Conservation (phyloP, 495 filamentous ascomycete genomes). For the Mytilinidion resinicola region DNA sequence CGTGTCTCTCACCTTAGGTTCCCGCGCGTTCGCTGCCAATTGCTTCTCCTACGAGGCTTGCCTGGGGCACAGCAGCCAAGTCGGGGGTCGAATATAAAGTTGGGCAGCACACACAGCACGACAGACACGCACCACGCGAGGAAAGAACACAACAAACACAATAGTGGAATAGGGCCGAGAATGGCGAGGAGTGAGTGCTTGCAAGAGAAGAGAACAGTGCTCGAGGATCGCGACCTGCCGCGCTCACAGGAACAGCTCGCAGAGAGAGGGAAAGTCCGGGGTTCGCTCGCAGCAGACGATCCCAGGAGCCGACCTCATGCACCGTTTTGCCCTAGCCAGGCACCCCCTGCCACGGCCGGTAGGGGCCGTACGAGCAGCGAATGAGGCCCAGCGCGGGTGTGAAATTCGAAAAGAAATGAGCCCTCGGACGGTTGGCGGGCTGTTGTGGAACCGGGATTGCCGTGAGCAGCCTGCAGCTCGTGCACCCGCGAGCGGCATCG, state of each 20-base stretch:
- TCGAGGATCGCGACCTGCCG: slow-evolving; percentile 2
- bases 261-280: background rate
- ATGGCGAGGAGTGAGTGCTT: background rate
- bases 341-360: background rate
- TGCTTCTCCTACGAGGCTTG: too few relatives aligned
- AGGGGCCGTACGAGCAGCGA: background rate
- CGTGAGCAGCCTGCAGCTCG: background rate
- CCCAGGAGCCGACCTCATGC: background rate
- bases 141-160: background rate
- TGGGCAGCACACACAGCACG: background rate
- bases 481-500: background rate
- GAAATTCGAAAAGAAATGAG: slow-evolving; percentile 2
- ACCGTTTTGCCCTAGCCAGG: background rate
- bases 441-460: background rate
- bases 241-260: slow-evolving; percentile 1
- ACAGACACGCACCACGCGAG: background rate
- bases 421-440: background rate
- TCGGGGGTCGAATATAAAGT: slow-evolving; percentile 1
- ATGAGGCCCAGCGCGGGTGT: background rate
- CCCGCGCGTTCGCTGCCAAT: too few relatives aligned
- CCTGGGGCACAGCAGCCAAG: too few relatives aligned
- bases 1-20: too few relatives aligned
- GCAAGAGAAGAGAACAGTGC: background rate
- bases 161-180: background rate
- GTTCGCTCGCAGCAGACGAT: background rate